phyloP scores from a whole-genome alignment of 2,329 filamentous ascomycete genomes.

The Cladophialophora psammophila region DNA sequence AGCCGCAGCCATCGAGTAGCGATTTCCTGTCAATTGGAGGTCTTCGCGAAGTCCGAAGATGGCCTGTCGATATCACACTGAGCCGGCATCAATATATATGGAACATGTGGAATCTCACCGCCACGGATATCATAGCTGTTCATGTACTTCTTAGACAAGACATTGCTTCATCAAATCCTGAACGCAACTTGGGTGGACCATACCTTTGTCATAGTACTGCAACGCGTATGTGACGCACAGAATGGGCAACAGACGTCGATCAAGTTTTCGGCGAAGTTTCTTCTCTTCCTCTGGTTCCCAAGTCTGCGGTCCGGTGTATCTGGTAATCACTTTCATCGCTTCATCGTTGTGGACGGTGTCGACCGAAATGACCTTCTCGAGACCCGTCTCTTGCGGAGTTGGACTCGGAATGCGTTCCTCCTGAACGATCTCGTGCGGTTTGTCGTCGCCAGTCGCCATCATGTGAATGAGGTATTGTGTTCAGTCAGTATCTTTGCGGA shows the following conservation, averaged over 20 bases:
- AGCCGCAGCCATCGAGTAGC: slow-evolving; percentile 47
- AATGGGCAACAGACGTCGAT: slow-evolving; percentile 57
- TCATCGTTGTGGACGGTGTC: slow-evolving; percentile 35
- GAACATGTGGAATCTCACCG: too few relatives aligned
- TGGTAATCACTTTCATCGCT: slow-evolving; percentile 33
- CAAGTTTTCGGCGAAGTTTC: slow-evolving; percentile 27
- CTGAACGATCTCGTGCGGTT: too few relatives aligned
- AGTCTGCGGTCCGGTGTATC: slow-evolving; percentile 25
- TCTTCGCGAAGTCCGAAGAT: slow-evolving; percentile 54
- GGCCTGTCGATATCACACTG: slow-evolving; percentile 42
- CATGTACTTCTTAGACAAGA: too few relatives aligned
- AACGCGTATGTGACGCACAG: slow-evolving; percentile 59
- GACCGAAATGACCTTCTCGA: slow-evolving; percentile 23
- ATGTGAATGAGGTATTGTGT: too few relatives aligned
- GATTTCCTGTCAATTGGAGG: slow-evolving; percentile 51
- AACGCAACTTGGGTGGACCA: slow-evolving; percentile 60
- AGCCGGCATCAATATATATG: neutral
- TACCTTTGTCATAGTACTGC: slow-evolving; percentile 46
- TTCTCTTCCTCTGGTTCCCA: slow-evolving; percentile 33
- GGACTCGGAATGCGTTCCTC: too few relatives aligned
- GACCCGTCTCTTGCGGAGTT: neutral
- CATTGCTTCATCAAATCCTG: neutral
- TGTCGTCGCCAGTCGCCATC: too few relatives aligned
- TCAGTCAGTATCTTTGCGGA: too few relatives aligned
- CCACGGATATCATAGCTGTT: too few relatives aligned